phyloP scores from a whole-genome alignment of 768 basidiomycete species.

The Lactifluus piperatus region DNA sequence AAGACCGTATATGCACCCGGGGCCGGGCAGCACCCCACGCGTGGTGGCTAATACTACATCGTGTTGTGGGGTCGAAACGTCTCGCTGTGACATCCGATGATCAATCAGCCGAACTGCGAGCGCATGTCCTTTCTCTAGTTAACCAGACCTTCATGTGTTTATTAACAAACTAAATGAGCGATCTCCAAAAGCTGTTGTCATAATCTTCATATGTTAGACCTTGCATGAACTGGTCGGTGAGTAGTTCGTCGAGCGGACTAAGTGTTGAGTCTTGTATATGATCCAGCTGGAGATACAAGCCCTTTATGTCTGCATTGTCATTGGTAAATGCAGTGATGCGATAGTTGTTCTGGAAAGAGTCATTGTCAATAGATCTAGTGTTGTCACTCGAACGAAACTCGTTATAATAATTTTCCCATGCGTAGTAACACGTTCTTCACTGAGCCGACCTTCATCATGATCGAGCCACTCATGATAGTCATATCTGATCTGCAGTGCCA shows the following conservation, averaged over 20 bases:
- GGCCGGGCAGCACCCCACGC: too few species aligned
- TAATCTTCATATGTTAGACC: neutral
- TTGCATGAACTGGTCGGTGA: slow-evolving; percentile 4
- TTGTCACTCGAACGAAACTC: neutral
- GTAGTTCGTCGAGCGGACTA: slow-evolving; percentile 4
- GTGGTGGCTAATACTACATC: too few species aligned
- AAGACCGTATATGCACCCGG: too few species aligned
- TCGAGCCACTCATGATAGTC: neutral
- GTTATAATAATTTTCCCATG: slow-evolving; percentile 4
- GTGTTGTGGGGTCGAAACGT: too few species aligned
- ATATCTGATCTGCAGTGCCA: neutral
- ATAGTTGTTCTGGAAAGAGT: neutral
- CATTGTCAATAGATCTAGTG: neutral
- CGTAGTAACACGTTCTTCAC: neutral
- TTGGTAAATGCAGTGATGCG: slow-evolving; percentile 1
- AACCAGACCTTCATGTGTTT: too few species aligned
- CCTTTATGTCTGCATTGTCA: neutral
- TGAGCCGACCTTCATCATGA: neutral
- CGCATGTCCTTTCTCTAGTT: too few species aligned
- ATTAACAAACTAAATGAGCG: too few species aligned
- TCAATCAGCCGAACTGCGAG: too few species aligned
- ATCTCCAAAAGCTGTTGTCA: too few species aligned
- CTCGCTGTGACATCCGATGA: too few species aligned
- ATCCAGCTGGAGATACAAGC: neutral
- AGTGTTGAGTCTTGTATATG: slow-evolving; percentile 1